Evolutionary conservation across 2,329 filamentous ascomycete species (phyloP).

Genomic region (Scytalidium sp.): DNA sequence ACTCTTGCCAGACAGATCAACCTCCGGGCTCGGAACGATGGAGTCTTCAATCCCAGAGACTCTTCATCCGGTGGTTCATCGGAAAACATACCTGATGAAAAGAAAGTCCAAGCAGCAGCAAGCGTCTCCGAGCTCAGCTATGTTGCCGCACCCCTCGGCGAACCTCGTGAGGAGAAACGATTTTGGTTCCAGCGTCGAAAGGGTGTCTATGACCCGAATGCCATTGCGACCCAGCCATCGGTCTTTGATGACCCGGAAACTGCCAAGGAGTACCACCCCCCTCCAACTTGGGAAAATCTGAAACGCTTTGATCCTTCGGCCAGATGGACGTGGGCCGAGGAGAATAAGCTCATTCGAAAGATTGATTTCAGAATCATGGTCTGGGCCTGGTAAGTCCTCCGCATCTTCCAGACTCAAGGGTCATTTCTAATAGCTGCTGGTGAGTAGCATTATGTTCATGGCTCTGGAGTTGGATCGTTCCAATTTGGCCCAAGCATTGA

Average conservation of each 20-base stretch:
- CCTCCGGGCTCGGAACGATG: not conserved
- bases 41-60: not conserved
- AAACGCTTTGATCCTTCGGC: conserved; percentile 22
- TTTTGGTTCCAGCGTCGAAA: conserved; percentile 20
- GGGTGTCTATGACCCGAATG: conserved; percentile 15
- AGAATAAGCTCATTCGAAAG: conserved; percentile 21
- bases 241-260: conserved; percentile 23
- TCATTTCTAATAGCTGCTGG: not conserved
- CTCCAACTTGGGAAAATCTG: conserved; percentile 19
- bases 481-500: conserved; percentile 56
- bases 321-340: conserved; percentile 24
- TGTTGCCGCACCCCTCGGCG: conserved; percentile 11
- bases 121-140: conserved; percentile 1
- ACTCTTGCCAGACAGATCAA: conserved; percentile 5
- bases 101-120: not conserved
- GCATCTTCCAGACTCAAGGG: not conserved
- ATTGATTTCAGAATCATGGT: conserved; percentile 29
- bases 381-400: conserved; percentile 1
- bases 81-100: conserved; percentile 3
- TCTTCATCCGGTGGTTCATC: conserved; percentile 4
- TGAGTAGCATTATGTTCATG: conserved; percentile 54
- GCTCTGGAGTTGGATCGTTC: conserved; percentile 58
- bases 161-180: conserved; percentile 14
- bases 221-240: conserved; percentile 22
- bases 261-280: conserved; percentile 20